Percentiles rank a stretch among this genome's conserved stretches.
Conservation (phyloP, 345 rosid species). For the Aquilaria sinensis region DNA sequence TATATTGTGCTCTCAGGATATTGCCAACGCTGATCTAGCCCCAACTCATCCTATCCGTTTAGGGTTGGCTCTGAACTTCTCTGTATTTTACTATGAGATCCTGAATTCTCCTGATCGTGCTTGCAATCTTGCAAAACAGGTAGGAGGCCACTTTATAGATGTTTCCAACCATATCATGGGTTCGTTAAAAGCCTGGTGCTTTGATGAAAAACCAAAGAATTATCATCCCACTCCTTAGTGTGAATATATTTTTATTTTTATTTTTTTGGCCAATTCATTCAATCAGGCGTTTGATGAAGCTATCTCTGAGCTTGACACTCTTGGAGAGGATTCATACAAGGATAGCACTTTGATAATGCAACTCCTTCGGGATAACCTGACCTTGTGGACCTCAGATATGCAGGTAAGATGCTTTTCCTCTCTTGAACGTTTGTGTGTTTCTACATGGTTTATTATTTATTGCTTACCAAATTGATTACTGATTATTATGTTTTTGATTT, state of each 20-base stretch:
- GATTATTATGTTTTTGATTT: slow-evolving; percentile 5
- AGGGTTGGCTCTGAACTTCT: slow-evolving; percentile 65
- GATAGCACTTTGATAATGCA: slow-evolving; percentile 70
- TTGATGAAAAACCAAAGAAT: too few species aligned
- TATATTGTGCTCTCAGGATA: slow-evolving; percentile 30
- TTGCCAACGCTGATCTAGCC: slow-evolving; percentile 54
- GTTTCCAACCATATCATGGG: not conserved
- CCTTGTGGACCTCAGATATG: slow-evolving; percentile 53
- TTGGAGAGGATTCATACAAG: slow-evolving; percentile 64
- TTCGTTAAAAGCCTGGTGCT: not conserved
- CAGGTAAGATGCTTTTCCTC: slow-evolving; percentile 9
- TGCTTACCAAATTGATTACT: not conserved
- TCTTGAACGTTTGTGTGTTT: not conserved
- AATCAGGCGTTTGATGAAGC: slow-evolving; percentile 65
- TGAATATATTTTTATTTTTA: not conserved
- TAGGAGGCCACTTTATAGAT: not conserved
- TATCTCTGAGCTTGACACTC: slow-evolving; percentile 56
- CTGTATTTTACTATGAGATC: slow-evolving; percentile 69
- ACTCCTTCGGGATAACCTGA: slow-evolving; percentile 52
- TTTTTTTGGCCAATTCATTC: slow-evolving; percentile 1
- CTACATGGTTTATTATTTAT: not conserved
- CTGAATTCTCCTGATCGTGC: slow-evolving; percentile 66
- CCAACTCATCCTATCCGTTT: slow-evolving; percentile 72
- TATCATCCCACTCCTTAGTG: slow-evolving; percentile 1
- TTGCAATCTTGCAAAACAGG: slow-evolving; percentile 76